These are phyloP conservation scores for Eruca vesicaria DNA, from an alignment of 441 rosid species.

Conservation along the genomic window DNA sequence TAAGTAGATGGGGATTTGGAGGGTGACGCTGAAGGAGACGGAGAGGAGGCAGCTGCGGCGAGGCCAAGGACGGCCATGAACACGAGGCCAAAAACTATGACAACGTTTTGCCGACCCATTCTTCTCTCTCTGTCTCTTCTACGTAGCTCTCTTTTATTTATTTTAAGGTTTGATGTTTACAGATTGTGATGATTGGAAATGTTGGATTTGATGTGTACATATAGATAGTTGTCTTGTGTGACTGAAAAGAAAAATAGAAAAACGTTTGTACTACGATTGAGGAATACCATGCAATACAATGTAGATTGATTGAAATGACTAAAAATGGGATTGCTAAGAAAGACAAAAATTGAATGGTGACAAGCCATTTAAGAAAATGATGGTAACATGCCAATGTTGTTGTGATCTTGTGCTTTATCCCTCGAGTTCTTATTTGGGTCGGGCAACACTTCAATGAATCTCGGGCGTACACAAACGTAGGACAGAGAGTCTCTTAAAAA, in stretches of 20 bases:
- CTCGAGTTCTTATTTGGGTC: no score
- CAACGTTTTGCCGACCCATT: constrained; percentile 48
- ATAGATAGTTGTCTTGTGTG: constrained; percentile 18
- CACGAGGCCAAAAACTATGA: constrained; percentile 36
- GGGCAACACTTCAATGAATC: no score
- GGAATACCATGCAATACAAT: constrained; percentile 28
- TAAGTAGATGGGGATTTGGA: constrained; percentile 29
- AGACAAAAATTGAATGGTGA: neutral
- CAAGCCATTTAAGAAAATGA: neutral
- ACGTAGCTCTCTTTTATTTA: neutral
- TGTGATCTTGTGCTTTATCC: no score
- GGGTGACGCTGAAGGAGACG: constrained; percentile 30
- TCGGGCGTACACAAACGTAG: no score
- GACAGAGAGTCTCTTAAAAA: no score
- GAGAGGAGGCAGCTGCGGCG: constrained; percentile 40
- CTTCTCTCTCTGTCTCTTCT: neutral
- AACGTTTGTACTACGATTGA: constrained; percentile 15
- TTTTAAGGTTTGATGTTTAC: neutral
- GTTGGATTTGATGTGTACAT: neutral
- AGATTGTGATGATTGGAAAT: constrained; percentile 23
- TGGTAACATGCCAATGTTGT: neutral
- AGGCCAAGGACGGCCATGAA: constrained; percentile 50
- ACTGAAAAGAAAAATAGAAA: neutral
- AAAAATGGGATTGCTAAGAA: neutral
- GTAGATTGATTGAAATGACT: neutral